Conservation (phyloP, 2,329 filamentous ascomycete species). For the Grosmannia clavigera region DNA sequence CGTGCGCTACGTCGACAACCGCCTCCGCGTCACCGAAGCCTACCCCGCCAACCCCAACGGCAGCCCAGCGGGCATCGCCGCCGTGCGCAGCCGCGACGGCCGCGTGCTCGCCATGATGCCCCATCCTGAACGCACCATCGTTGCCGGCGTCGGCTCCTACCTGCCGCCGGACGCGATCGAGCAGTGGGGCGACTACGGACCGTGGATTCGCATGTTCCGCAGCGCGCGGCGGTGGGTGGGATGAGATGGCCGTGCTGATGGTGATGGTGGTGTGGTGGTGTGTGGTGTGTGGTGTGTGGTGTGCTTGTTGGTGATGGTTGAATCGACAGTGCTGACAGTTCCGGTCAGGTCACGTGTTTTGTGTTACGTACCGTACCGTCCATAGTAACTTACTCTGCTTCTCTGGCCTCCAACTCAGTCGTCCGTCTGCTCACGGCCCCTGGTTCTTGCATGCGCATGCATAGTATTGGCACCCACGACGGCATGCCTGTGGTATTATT, state of each 20-base stretch:
- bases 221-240: conserved; percentile 84
- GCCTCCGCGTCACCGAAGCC: conserved; percentile 57
- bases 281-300: background rate
- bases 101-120: conserved; percentile 85
- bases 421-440: too few species aligned
- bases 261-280: background rate
- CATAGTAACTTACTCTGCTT: too few species aligned
- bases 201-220: conserved; percentile 78
- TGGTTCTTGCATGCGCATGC: too few species aligned
- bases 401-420: too few species aligned
- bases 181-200: conserved; percentile 69
- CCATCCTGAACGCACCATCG: conserved; percentile 79
- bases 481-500: too few species aligned
- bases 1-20: conserved; percentile 78
- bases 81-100: conserved; percentile 64
- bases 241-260: conserved; percentile 16
- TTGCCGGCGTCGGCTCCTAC: conserved; percentile 68
- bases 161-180: conserved; percentile 44
- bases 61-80: conserved; percentile 68
- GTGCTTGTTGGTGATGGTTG: background rate
- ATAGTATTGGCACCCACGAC: too few species aligned
- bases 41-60: conserved; percentile 90
- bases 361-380: too few species aligned
- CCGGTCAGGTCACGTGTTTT: too few species aligned
- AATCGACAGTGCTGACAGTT: too few species aligned